These are phyloP conservation scores for Vitis vinifera DNA, from an alignment of 164 flowering plant species.

Conservation along the genomic window DNA sequence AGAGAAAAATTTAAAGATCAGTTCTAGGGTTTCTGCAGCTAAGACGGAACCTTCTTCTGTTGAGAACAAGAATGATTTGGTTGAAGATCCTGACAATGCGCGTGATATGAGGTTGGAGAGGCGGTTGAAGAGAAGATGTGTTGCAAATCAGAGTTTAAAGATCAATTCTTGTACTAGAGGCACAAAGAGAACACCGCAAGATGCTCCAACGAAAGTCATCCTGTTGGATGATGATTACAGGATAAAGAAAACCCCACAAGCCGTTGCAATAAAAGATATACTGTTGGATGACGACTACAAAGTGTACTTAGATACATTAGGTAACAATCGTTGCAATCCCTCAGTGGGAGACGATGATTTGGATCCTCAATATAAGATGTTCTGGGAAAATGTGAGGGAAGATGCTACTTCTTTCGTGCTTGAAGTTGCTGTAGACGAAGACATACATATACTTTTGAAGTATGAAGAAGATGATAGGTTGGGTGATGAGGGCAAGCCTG, in stretches of 20 bases:
- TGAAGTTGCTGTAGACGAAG: slow-evolving; percentile 18
- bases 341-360: background rate
- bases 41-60: background rate
- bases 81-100: background rate
- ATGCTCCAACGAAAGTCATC: background rate
- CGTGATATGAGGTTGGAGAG: slow-evolving; percentile 8
- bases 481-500: slow-evolving; percentile 1
- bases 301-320: slow-evolving; percentile 9
- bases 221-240: background rate
- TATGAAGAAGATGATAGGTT: slow-evolving; percentile 22
- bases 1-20: background rate
- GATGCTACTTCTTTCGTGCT: slow-evolving; percentile 31
- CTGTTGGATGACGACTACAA: slow-evolving; percentile 6
- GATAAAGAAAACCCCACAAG: background rate
- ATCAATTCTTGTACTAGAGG: background rate
- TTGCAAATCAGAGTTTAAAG: background rate
- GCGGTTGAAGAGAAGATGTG: slow-evolving; percentile 9
- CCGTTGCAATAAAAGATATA: too few species aligned
- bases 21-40: background rate
- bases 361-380: slow-evolving; percentile 19
- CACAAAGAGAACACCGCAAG: background rate
- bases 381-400: slow-evolving; percentile 30
- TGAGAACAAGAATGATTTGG: background rate
- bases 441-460: slow-evolving; percentile 1
- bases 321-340: too few species aligned